Base-by-base conservation (phyloP, 345 rosid species). In the Aethionema arabicum region DNA sequence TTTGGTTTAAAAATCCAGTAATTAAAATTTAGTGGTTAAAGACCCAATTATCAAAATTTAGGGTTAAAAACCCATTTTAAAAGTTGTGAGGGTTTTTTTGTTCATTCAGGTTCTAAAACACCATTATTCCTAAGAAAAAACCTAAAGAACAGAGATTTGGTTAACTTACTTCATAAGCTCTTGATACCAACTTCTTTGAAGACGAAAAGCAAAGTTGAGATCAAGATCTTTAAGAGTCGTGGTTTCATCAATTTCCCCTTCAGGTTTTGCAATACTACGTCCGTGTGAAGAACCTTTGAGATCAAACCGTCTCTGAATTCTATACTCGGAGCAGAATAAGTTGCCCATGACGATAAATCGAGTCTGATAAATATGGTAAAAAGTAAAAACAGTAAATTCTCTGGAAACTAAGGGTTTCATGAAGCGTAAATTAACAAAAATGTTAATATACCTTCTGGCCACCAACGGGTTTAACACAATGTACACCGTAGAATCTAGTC, bases 271-370 rank as follows among this genome's bases (percentile, higher is more conserved):
- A 7, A 95, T 87, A 44, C 82, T 76, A 9, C 99, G 92, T 50
- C 99, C 99, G 43, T 93, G 85, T 21, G 99, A 90, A 50, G 99
- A 93, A 45, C 99, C 99, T 82, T 93, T 93, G 33, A 93, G 83
- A 68, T 93, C 99, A 79, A 85, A 93, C 53, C 97, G 90, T 55
- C 95, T 78, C 74, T 93, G 97, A 52, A 93, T 93, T 74, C 95
- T 78, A 48, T 90, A 90, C 55, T 90, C 97, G 0, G 99, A 93
- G 80, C 96, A 90, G 76, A 93, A 93, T 77, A 93, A 72, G 70
- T 93, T 93, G 56, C 96, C 91, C 99, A 93, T 93, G 74, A 93
- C 97, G 14, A 93, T 83, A 54, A 93, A 93, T 38, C 99, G 91
- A 14, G 79, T 87, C 99, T 93, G 82, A 31, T 16, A 52, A 37